Conservation (phyloP, 1,284 basidiomycete species). For the Heimioporus retisporus region DNA sequence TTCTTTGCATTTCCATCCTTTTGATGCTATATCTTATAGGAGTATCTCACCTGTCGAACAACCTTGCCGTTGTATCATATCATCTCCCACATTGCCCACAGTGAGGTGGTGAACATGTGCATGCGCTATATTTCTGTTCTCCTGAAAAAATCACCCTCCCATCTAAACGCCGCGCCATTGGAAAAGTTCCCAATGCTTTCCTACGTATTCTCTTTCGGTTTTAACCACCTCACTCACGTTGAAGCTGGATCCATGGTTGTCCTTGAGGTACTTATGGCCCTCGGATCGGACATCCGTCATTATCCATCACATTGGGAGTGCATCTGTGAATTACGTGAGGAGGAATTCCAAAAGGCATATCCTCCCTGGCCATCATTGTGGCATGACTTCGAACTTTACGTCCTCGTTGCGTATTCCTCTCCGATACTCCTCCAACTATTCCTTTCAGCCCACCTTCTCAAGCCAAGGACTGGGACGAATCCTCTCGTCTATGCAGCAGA, state of each 20-base stretch:
- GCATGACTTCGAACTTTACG: neutral
- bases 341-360: constrained; percentile 3
- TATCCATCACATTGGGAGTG: constrained; percentile 10
- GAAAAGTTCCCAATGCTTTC: too few species aligned
- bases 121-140: too few species aligned
- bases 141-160: too few species aligned
- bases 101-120: neutral
- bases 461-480: too few species aligned
- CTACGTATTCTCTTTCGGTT: too few species aligned
- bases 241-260: neutral
- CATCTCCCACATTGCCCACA: neutral
- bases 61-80: constrained; percentile 6
- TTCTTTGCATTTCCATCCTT: neutral
- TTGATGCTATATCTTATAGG: constrained; percentile 3
- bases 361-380: constrained; percentile 10
- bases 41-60: neutral
- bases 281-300: constrained; percentile 3
- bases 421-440: too few species aligned
- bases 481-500: too few species aligned
- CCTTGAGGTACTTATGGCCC: neutral
- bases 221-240: neutral
- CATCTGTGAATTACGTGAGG: constrained; percentile 9
- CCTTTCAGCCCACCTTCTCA: too few species aligned
- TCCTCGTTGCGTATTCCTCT: neutral
- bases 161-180: too few species aligned